Conservation (phyloP, 495 filamentous ascomycete genomes). For the Evernia prunastri region DNA sequence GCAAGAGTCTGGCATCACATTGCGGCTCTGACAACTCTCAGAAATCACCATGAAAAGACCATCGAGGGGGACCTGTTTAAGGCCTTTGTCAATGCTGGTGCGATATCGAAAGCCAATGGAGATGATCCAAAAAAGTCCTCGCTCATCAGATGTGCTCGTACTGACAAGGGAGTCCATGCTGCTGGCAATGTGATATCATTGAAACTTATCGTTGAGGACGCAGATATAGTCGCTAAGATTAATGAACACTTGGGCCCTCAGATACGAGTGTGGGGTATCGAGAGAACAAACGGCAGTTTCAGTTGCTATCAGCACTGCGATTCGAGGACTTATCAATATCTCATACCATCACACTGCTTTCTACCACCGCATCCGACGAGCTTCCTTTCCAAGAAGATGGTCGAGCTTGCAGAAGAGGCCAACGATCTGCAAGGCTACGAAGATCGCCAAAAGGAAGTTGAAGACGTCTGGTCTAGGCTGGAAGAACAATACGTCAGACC, state of each 20-base stretch:
- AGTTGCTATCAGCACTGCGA: conserved; percentile 90
- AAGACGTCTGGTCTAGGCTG: conserved; percentile 70
- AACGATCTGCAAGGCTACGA: conserved; percentile 61
- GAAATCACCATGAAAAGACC: conserved; percentile 65
- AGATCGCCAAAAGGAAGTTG: conserved; percentile 66
- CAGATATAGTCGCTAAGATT: conserved; percentile 80
- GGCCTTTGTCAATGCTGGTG: conserved; percentile 81
- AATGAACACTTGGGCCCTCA: conserved; percentile 77
- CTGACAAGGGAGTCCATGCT: conserved; percentile 96
- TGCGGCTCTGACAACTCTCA: conserved; percentile 9
- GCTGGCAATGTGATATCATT: conserved; percentile 93
- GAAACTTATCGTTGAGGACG: conserved; percentile 91
- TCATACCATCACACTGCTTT: conserved; percentile 86
- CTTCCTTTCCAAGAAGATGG: conserved; percentile 72
- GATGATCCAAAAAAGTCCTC: conserved; percentile 95
- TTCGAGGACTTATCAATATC: conserved; percentile 90
- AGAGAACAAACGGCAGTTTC: conserved; percentile 76
- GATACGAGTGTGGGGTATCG: conserved; percentile 89
- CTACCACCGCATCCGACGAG: conserved; percentile 85
- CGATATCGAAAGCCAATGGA: conserved; percentile 93
- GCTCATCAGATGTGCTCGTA: conserved; percentile 86
- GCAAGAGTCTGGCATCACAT: neutral
- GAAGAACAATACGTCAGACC: conserved; percentile 71
- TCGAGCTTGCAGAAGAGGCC: conserved; percentile 61
- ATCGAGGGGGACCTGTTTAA: conserved; percentile 96